A percentile compares a stretch with the other conserved stretches of the same genome.
phyloP scores from a whole-genome alignment of 116 monocot species.

The Cymodocea nodosa region DNA sequence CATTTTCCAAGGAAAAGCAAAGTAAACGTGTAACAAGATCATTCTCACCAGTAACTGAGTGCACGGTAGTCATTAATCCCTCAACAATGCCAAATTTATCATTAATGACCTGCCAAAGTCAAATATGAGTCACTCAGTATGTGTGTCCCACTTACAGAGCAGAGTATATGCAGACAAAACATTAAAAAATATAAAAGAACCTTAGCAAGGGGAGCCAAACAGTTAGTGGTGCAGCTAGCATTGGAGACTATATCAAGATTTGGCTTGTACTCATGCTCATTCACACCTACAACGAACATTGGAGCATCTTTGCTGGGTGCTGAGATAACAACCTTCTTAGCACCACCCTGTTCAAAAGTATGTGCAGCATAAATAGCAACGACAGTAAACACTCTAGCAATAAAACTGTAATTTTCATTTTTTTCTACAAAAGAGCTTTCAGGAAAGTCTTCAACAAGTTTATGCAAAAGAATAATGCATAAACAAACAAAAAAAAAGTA shows the following conservation, averaged over 20 bases:
- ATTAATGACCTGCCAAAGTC: constrained; percentile 34
- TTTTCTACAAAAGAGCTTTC: too few relatives aligned
- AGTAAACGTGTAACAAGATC: neutral
- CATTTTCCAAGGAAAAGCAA: neutral
- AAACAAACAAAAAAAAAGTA: too few relatives aligned
- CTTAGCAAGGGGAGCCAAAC: constrained; percentile 58
- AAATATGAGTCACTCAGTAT: neutral
- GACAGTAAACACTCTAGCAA: too few relatives aligned
- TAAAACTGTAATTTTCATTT: too few relatives aligned
- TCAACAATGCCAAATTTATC: constrained; percentile 60
- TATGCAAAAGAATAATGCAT: too few relatives aligned
- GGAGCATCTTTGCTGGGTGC: constrained; percentile 82
- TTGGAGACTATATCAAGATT: constrained; percentile 51
- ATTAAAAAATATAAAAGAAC: constrained; percentile 9
- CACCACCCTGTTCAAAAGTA: constrained; percentile 40
- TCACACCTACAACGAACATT: constrained; percentile 70
- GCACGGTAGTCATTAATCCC: constrained; percentile 66
- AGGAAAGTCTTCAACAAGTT: too few relatives aligned
- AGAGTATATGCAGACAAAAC: neutral
- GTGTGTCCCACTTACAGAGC: neutral
- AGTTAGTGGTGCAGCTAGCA: constrained; percentile 77
- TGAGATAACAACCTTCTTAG: constrained; percentile 80
- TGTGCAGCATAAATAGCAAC: neutral
- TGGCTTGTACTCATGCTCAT: constrained; percentile 43
- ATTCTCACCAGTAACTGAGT: constrained; percentile 31